phyloP scores from a whole-genome alignment of 2,329 filamentous ascomycete genomes.

The Fusarium aywerte region DNA sequence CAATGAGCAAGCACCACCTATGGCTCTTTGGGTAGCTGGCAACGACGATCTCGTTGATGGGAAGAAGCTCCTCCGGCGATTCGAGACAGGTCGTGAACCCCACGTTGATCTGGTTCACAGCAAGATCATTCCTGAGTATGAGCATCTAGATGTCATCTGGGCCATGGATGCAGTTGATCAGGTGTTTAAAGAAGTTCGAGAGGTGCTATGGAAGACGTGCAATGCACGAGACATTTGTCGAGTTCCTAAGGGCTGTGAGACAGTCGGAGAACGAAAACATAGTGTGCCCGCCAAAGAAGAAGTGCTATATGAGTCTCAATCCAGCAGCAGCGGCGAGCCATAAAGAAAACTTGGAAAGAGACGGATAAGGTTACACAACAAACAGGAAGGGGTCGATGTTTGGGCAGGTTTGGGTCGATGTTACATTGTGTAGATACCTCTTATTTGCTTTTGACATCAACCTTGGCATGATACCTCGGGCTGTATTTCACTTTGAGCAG shows the following conservation, averaged over 20 bases:
- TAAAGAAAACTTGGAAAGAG: constrained; percentile 7
- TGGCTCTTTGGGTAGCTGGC: constrained; percentile 89
- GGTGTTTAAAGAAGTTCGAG: constrained; percentile 81
- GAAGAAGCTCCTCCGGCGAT: constrained; percentile 74
- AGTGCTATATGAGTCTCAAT: constrained; percentile 35
- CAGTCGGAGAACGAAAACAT: constrained; percentile 55
- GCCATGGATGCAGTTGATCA: constrained; percentile 87
- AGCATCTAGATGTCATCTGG: constrained; percentile 96
- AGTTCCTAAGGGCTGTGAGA: constrained; percentile 72
- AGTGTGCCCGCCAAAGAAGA: constrained; percentile 7
- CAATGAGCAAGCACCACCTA: constrained; percentile 78
- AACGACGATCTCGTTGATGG: constrained; percentile 89
- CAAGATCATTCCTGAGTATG: constrained; percentile 86
- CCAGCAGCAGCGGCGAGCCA: constrained; percentile 39
- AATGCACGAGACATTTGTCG: constrained; percentile 66
- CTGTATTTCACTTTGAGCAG: constrained; percentile 1
- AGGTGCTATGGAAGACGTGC: constrained; percentile 86
- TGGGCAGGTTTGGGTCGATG: neutral
- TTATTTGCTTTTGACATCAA: neutral
- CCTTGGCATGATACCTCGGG: constrained; percentile 2
- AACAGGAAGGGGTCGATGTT: neutral
- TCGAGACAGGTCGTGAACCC: constrained; percentile 82
- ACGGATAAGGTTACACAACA: neutral
- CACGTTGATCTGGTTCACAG: constrained; percentile 82
- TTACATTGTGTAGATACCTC: constrained; percentile 8